Conservation (phyloP, 371 early-diverging fungal genomes). For the Mortierella sp. region DNA sequence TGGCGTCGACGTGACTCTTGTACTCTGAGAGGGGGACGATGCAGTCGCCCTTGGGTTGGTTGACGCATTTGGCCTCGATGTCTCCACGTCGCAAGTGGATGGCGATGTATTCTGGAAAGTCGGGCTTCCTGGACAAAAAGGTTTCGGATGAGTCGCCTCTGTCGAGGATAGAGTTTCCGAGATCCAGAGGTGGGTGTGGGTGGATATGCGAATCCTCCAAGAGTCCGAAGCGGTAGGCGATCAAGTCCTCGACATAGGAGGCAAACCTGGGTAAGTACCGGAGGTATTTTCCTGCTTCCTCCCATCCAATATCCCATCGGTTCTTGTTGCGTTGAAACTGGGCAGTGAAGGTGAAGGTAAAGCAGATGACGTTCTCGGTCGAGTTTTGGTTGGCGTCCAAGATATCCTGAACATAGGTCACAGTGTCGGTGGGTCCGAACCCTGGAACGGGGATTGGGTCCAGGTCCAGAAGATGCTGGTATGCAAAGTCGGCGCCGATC, state of each 20-base stretch:
- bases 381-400: constrained; percentile 42
- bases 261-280: constrained; percentile 50
- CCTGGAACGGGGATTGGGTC: constrained; percentile 41
- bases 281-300: constrained; percentile 30
- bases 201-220: constrained; percentile 16
- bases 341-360: constrained; percentile 44
- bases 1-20: constrained; percentile 40
- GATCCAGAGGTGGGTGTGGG: constrained; percentile 35
- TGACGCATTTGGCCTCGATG: constrained; percentile 34
- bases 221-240: constrained; percentile 38
- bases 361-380: constrained; percentile 34
- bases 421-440: constrained; percentile 9
- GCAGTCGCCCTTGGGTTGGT: constrained; percentile 26
- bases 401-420: constrained; percentile 32
- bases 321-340: constrained; percentile 36
- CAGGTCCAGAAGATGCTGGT: constrained; percentile 38
- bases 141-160: constrained; percentile 22
- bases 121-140: constrained; percentile 28
- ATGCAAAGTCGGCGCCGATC: constrained; percentile 52
- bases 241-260: constrained; percentile 45
- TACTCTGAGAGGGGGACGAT: constrained; percentile 34
- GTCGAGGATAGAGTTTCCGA: constrained; percentile 45
- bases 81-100: constrained; percentile 55
- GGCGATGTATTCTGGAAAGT: constrained; percentile 38
- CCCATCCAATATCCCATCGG: constrained; percentile 42